Evolutionary conservation across 495 filamentous ascomycete genomes (phyloP).

Genomic region (Rusavskia elegans): DNA sequence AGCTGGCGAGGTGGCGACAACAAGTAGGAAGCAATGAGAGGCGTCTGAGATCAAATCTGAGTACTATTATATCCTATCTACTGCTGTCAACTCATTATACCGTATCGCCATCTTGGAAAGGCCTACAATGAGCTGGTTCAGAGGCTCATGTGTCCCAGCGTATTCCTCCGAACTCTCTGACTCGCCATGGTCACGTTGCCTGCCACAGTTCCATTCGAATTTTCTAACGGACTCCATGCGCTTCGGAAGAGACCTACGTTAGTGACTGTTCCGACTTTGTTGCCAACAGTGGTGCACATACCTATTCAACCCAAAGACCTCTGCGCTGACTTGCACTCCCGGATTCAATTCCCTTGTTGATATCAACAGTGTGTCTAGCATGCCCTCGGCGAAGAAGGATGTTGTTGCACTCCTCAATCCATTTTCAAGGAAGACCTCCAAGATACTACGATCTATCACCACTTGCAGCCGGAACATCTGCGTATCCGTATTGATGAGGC

Average conservation of each 20-base stretch:
- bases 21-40: too few relatives aligned
- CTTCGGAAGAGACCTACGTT: slow-evolving; percentile 4
- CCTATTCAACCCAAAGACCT: slow-evolving; percentile 23
- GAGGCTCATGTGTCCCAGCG: slow-evolving; percentile 6
- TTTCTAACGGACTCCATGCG: slow-evolving; percentile 19
- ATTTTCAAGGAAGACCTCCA: slow-evolving; percentile 32
- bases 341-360: slow-evolving; percentile 21
- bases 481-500: slow-evolving; percentile 17
- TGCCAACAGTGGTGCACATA: background rate
- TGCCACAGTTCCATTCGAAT: slow-evolving; percentile 9
- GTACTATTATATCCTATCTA: too few relatives aligned
- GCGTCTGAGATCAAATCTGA: background rate
- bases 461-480: slow-evolving; percentile 20
- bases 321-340: slow-evolving; percentile 21
- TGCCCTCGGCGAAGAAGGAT: slow-evolving; percentile 26
- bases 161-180: slow-evolving; percentile 10
- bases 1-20: too few relatives aligned
- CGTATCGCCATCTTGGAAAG: background rate
- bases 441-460: slow-evolving; percentile 32
- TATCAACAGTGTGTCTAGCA: slow-evolving; percentile 24
- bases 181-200: slow-evolving; percentile 1
- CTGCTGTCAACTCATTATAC: background rate
- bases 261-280: slow-evolving; percentile 18
- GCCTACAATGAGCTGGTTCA: background rate
- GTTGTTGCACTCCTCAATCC: slow-evolving; percentile 27